Evolutionary conservation across 108 stramenopile genomes (phyloP).

Genomic region (Cyclostephanos tholiformis): DNA sequence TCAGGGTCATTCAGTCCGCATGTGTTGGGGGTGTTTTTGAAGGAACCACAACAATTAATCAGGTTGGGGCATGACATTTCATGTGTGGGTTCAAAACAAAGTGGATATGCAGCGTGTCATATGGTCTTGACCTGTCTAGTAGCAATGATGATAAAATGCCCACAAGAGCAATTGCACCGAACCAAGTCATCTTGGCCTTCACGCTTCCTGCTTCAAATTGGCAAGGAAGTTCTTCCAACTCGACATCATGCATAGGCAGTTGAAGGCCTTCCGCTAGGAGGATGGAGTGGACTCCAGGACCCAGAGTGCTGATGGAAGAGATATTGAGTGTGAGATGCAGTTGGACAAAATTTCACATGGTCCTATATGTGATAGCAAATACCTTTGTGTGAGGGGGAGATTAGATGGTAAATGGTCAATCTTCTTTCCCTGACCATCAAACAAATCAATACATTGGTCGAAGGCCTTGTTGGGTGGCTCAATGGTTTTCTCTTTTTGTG

Average conservation of each 20-base stretch:
- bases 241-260: neutral
- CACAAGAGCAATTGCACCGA: conserved; percentile 13
- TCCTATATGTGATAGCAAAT: neutral
- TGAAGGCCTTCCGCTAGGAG: conserved; percentile 20
- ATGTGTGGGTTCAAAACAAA: neutral
- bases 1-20: neutral
- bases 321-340: neutral
- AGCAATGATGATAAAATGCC: conserved; percentile 29
- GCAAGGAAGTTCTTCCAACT: neutral
- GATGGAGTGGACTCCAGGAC: conserved; percentile 12
- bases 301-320: neutral
- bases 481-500: neutral
- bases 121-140: conserved; percentile 23
- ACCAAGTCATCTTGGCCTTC: conserved; percentile 23
- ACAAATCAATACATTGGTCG: neutral
- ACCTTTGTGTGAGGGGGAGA: neutral
- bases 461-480: neutral
- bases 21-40: neutral
- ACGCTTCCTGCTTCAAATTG: neutral
- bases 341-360: neutral
- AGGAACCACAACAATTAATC: neutral
- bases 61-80: neutral
- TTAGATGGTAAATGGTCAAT: neutral
- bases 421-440: neutral
- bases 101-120: conserved; percentile 5